Evolutionary conservation across 768 basidiomycete genomes (phyloP).

Genomic region (Candolleomyces aberdarensis): DNA sequence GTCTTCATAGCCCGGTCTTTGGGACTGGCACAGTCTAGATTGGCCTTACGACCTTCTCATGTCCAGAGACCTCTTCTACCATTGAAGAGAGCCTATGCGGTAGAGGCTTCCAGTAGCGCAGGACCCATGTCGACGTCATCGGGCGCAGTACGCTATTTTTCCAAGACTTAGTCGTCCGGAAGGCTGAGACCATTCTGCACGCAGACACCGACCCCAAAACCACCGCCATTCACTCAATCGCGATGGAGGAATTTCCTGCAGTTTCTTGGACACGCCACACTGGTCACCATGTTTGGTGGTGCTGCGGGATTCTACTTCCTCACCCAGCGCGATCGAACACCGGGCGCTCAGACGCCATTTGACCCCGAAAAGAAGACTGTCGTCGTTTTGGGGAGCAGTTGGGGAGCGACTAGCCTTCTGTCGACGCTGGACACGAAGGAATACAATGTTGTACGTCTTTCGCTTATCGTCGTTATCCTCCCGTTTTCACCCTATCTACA

Average conservation of each 20-base stretch:
- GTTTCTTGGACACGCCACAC: constrained; percentile 67
- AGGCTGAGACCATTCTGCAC: constrained; percentile 2
- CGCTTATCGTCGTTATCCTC: too few relatives aligned
- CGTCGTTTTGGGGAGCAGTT: constrained; percentile 93
- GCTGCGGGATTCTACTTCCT: constrained; percentile 68
- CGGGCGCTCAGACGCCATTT: constrained; percentile 81
- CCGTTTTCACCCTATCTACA: too few relatives aligned
- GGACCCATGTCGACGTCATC: not conserved
- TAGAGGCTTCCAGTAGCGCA: constrained; percentile 6
- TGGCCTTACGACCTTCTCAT: constrained; percentile 13
- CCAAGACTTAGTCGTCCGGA: too few relatives aligned
- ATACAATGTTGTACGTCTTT: too few relatives aligned
- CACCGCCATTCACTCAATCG: constrained; percentile 26
- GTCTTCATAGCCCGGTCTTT: constrained; percentile 27
- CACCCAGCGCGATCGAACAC: constrained; percentile 76
- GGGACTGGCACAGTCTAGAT: constrained; percentile 23
- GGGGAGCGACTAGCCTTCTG: constrained; percentile 92
- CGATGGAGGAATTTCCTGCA: constrained; percentile 49
- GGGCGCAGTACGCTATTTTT: too few relatives aligned
- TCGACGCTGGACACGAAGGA: constrained; percentile 88
- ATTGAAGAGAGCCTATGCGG: constrained; percentile 3
- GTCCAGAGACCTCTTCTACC: constrained; percentile 13
- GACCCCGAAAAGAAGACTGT: constrained; percentile 90
- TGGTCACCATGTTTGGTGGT: too few relatives aligned
- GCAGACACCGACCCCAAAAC: too few relatives aligned